A percentile compares a stretch with the other conserved stretches of the same genome.
phyloP scores from a whole-genome alignment of 1,284 basidiomycete genomes.

The Papiliotrema nemorosa region DNA sequence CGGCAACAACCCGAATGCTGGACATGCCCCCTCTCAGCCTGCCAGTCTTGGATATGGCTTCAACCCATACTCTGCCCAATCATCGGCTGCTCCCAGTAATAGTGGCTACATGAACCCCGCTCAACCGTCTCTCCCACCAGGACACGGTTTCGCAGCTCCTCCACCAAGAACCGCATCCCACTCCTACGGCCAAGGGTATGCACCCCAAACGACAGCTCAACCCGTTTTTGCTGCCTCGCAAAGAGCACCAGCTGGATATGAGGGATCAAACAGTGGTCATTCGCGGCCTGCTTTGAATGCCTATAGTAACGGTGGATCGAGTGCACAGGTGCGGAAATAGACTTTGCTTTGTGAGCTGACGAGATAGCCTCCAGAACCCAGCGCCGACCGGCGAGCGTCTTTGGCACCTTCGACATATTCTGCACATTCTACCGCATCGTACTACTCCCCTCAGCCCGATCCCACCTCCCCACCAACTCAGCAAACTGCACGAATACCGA shows the following conservation, averaged over 20 bases:
- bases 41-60: slow-evolving; percentile 13
- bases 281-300: neutral
- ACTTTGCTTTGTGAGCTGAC: no score
- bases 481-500: slow-evolving; percentile 16
- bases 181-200: neutral
- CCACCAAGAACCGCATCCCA: slow-evolving; percentile 7
- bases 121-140: slow-evolving; percentile 29
- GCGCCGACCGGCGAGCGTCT: slow-evolving; percentile 14
- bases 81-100: neutral
- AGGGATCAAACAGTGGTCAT: slow-evolving; percentile 9
- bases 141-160: slow-evolving; percentile 10
- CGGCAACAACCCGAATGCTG: slow-evolving; percentile 14
- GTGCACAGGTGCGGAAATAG: no score
- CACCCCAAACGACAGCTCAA: slow-evolving; percentile 2
- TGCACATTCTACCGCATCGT: slow-evolving; percentile 18
- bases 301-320: no score
- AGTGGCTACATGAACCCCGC: slow-evolving; percentile 23
- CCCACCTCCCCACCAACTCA: slow-evolving; percentile 20
- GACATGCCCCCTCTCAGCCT: slow-evolving; percentile 1
- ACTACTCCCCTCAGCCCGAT: slow-evolving; percentile 30
- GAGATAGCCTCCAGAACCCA: slow-evolving; percentile 11
- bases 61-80: slow-evolving; percentile 3
- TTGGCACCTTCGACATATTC: slow-evolving; percentile 33
- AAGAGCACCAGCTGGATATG: slow-evolving; percentile 4
- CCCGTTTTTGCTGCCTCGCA: neutral